Base-by-base conservation (phyloP, 2,329 filamentous ascomycete species). In the Pezicula rhizophila region DNA sequence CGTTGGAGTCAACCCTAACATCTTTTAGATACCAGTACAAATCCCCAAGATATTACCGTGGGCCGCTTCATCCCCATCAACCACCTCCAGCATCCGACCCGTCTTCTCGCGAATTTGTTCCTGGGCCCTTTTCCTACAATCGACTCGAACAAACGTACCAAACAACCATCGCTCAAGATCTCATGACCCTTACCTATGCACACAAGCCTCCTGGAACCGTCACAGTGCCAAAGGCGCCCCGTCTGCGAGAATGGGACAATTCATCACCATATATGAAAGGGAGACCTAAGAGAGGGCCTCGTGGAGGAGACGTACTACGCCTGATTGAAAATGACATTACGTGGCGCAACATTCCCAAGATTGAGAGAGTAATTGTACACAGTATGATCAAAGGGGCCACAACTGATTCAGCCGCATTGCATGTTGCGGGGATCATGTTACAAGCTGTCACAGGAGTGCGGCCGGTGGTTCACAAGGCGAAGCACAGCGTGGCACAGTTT, bases 201-300 rank as follows among this genome's bases (percentile, higher is more conserved):
- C 93, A 99, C 73, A 80, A 74, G 46, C 87, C 89, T 1, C 91
- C 91, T 0, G 91, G 90, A 51, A 86, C 85, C 6, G 65, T 72
- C 64, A 75, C 66, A 66, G 74, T 10, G 70, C 76, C 15, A 57
- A 74, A 46, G 77, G 77, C 63, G 69, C 80, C 89, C 52, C 82
- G 88, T 54, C 73, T 97, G 59, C 82, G 93, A 49, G 72, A 79
- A 60, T 99, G 93, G 93, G 86, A 92, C 52, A 91, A 85, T 60
- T 87, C 85, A 46, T 95, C 89, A 7, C 93, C 92, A 2, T 99
- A 99, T 72, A 91, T 91, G 76, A 89, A 90, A 73, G 95, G 95
- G 69, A 80, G 93, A 60, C 86, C 88, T 4, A 80, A 88, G 57
- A 84, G 93, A 55, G 88, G 85, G 1, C 93, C 93, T 5, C 80